phyloP scores from a whole-genome alignment of 805 yeast species.

The Ascoidea asiatica region DNA sequence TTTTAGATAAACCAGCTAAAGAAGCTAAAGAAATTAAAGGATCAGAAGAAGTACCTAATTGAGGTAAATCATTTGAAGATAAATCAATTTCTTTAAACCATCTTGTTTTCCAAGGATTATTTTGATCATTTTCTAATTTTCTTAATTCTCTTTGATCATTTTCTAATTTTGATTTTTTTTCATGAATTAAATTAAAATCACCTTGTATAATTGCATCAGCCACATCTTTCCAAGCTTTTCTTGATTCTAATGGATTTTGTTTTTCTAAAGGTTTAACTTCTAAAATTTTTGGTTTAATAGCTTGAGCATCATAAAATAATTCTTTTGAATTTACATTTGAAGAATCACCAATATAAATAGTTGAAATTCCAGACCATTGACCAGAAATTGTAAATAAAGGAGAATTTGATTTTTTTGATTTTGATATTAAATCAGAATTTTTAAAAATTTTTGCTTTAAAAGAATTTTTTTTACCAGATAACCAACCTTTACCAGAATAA shows the following conservation, averaged over 20 bases:
- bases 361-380: constrained; percentile 81
- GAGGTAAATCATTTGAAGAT: constrained; percentile 12
- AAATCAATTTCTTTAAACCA: constrained; percentile 58
- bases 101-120: constrained; percentile 59
- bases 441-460: constrained; percentile 75
- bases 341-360: constrained; percentile 42
- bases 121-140: constrained; percentile 53
- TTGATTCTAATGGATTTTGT: constrained; percentile 71
- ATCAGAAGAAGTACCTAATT: constrained; percentile 20
- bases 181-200: constrained; percentile 62
- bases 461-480: constrained; percentile 86
- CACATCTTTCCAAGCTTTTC: constrained; percentile 83
- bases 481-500: constrained; percentile 87
- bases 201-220: constrained; percentile 74
- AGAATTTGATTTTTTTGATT: constrained; percentile 30
- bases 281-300: constrained; percentile 37
- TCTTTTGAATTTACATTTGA: constrained; percentile 31
- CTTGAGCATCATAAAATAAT: constrained; percentile 51
- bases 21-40: constrained; percentile 27
- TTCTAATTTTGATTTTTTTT: constrained; percentile 69
- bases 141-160: constrained; percentile 76
- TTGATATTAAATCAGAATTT: constrained; percentile 25
- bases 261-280: constrained; percentile 69
- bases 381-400: constrained; percentile 75
- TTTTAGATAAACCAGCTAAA: constrained; percentile 41